phyloP scores from a whole-genome alignment of 345 rosid genomes.

The Toxicodendron radicans region DNA sequence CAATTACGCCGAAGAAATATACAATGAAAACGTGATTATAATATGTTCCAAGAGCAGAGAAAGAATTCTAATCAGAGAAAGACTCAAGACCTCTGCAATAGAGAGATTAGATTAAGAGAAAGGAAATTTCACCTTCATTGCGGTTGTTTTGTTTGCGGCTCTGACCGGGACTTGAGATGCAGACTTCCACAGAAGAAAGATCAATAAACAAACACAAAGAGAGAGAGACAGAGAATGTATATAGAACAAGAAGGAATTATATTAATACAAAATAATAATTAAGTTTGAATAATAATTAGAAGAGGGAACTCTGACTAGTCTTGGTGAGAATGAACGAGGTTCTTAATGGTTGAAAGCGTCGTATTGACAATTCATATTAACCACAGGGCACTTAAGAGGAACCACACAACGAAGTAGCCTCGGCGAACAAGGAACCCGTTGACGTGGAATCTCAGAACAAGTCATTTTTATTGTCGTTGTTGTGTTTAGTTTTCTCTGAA shows the following conservation, averaged over 20 bases:
- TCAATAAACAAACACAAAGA: background rate
- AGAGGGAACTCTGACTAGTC: background rate
- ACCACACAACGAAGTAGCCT: background rate
- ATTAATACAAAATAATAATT: background rate
- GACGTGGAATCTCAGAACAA: background rate
- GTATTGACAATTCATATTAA: background rate
- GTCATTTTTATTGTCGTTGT: background rate
- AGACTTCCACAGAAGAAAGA: background rate
- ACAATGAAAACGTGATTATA: no score
- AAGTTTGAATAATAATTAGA: background rate
- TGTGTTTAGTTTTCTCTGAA: background rate
- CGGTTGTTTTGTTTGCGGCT: slow-evolving; percentile 4
- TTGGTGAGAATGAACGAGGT: no score
- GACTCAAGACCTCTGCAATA: background rate
- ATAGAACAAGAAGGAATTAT: background rate
- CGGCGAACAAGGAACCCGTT: background rate
- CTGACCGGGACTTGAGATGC: slow-evolving; percentile 11
- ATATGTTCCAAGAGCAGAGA: no score
- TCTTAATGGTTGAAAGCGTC: no score
- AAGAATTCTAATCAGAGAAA: background rate
- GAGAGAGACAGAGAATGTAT: background rate
- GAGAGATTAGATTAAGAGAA: slow-evolving; percentile 10
- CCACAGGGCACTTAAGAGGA: no score
- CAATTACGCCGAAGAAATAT: no score
- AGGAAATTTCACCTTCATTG: slow-evolving; percentile 34